phyloP scores from a whole-genome alignment of 2,329 filamentous ascomycete species.

The Sarocladium strictum region DNA sequence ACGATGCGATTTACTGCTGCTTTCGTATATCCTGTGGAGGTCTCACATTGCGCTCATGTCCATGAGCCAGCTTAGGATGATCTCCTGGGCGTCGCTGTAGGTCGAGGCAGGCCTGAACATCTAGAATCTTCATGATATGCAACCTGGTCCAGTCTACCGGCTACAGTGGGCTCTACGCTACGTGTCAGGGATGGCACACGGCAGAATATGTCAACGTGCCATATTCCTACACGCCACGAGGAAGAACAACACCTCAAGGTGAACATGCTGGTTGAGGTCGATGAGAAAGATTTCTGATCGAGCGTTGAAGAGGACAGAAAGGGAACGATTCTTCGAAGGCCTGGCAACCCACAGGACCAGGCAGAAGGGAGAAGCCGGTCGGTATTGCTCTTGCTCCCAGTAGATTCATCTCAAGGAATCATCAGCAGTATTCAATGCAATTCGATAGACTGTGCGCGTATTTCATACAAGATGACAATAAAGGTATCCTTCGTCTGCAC shows the following conservation, averaged over 20 bases:
- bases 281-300: constrained; percentile 39
- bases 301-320: neutral
- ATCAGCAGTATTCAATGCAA: too few relatives aligned
- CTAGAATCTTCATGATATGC: constrained; percentile 42
- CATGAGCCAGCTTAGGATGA: constrained; percentile 34
- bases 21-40: constrained; percentile 46
- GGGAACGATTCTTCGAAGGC: too few relatives aligned
- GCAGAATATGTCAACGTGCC: constrained; percentile 52
- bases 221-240: constrained; percentile 28
- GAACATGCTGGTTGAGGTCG: constrained; percentile 51
- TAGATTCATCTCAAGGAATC: too few relatives aligned
- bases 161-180: constrained; percentile 24
- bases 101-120: constrained; percentile 45
- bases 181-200: constrained; percentile 39
- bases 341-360: too few relatives aligned
- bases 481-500: too few relatives aligned
- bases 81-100: constrained; percentile 40
- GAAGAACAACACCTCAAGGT: constrained; percentile 45
- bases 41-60: constrained; percentile 42
- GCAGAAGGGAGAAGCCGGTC: too few relatives aligned
- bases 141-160: constrained; percentile 32
- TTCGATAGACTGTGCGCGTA: too few relatives aligned
- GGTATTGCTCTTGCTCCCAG: too few relatives aligned
- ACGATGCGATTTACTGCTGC: constrained; percentile 41
- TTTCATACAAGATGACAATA: too few relatives aligned